A percentile compares a stretch with the other conserved stretches of the same genome.
phyloP scores from a whole-genome alignment of 2,329 filamentous ascomycete genomes.

The Colletotrichum sidae region DNA sequence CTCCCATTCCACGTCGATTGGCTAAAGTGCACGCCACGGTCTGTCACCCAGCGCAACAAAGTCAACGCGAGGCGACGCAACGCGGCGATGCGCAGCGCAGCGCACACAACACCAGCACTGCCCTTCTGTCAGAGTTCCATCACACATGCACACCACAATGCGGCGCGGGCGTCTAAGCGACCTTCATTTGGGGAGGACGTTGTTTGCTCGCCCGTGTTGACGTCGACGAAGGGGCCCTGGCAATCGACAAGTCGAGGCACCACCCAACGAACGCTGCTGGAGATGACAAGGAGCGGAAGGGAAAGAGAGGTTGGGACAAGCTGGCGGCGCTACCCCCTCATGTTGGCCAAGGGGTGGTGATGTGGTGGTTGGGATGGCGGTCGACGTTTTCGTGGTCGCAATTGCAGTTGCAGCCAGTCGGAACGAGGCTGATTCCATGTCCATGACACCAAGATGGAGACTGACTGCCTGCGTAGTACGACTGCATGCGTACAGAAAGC shows the following conservation, averaged over 20 bases:
- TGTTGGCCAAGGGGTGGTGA: too few species aligned
- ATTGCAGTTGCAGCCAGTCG: too few species aligned
- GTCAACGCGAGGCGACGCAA: too few species aligned
- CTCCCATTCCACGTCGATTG: slow-evolving; percentile 12
- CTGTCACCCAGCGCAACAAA: too few species aligned
- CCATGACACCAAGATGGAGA: too few species aligned
- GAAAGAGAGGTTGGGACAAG: background rate
- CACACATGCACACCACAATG: slow-evolving; percentile 23
- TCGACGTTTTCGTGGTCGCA: too few species aligned
- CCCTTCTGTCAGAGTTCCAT: slow-evolving; percentile 4
- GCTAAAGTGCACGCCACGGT: too few species aligned
- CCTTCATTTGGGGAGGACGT: background rate
- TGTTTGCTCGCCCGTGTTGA: slow-evolving; percentile 8
- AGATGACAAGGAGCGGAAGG: background rate
- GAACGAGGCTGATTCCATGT: too few species aligned
- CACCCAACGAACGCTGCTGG: slow-evolving; percentile 1
- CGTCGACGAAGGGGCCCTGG: slow-evolving; percentile 7
- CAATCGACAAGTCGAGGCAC: background rate
- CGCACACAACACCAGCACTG: slow-evolving; percentile 1
- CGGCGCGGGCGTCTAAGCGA: slow-evolving; percentile 21
- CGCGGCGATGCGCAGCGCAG: background rate
- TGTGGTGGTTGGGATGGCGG: too few species aligned
- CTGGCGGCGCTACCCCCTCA: too few species aligned
- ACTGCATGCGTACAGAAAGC: too few species aligned
- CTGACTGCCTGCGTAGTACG: too few species aligned